These are phyloP conservation scores for Hsuehochloa calcarea DNA, from an alignment of 176 grass and related monocot genomes.

Conservation along the genomic window DNA sequence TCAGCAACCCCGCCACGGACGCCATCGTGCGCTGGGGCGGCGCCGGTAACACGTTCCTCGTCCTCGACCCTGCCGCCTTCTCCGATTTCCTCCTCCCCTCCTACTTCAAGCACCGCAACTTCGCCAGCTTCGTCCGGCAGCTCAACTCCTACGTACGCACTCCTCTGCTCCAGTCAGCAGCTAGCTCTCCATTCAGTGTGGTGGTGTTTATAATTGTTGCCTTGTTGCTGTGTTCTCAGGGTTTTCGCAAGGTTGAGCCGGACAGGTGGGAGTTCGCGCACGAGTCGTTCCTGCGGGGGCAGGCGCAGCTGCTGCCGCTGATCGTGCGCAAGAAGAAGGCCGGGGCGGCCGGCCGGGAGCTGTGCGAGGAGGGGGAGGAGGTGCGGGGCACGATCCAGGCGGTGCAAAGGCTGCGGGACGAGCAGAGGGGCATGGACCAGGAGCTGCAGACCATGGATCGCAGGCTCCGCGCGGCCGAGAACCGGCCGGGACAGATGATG, in stretches of 20 bases:
- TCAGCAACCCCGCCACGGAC: conserved; percentile 52
- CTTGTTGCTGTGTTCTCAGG: conserved; percentile 19
- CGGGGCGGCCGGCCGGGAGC: neutral
- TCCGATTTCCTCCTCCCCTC: conserved; percentile 54
- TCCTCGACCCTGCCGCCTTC: conserved; percentile 56
- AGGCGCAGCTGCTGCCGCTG: conserved; percentile 49
- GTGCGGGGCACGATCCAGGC: conserved; percentile 46
- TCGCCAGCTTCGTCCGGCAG: conserved; percentile 92
- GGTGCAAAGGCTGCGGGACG: conserved; percentile 48
- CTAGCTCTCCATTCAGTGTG: neutral
- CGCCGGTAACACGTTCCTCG: conserved; percentile 53
- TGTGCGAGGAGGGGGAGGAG: conserved; percentile 45
- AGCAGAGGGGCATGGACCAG: conserved; percentile 44
- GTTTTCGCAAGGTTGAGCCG: conserved; percentile 54
- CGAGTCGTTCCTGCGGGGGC: conserved; percentile 54
- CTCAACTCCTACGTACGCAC: conserved; percentile 81
- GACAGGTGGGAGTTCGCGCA: conserved; percentile 70
- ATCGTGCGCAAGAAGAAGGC: conserved; percentile 51
- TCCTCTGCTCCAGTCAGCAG: neutral
- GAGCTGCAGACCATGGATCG: conserved; percentile 50
- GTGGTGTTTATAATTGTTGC: neutral
- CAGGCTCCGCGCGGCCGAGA: conserved; percentile 44
- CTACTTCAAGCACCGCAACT: conserved; percentile 98
- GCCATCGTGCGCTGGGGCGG: conserved; percentile 51
- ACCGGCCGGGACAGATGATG: conserved; percentile 53